A percentile compares a stretch with the other conserved stretches of the same genome.
Conservation (phyloP, 1,284 basidiomycete genomes). For the Thelephora terrestris region DNA sequence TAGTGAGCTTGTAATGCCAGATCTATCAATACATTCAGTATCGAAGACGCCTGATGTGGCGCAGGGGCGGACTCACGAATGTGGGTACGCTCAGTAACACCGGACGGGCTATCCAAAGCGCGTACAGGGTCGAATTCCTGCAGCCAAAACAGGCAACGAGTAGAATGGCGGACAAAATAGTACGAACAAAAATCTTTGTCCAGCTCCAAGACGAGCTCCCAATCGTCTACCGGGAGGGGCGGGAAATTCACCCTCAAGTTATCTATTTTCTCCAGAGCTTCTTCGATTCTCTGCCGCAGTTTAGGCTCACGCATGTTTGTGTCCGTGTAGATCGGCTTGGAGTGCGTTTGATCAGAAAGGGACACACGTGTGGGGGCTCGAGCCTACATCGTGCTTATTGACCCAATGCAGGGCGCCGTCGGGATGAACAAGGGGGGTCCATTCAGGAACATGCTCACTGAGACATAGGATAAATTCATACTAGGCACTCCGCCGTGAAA, state of each 20-base stretch:
- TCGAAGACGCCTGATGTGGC: not conserved
- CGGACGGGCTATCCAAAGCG: conserved; percentile 25
- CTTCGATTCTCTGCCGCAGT: not conserved
- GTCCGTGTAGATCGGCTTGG: conserved; percentile 19
- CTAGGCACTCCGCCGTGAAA: not conserved
- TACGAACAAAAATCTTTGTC: conserved; percentile 17
- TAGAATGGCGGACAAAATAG: conserved; percentile 17
- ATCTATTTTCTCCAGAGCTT: conserved; percentile 8
- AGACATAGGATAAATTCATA: not conserved
- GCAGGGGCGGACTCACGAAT: conserved; percentile 27
- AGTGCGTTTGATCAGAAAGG: not conserved
- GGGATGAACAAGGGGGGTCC: conserved; percentile 17
- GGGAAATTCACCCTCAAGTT: conserved; percentile 5
- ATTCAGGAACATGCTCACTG: conserved; percentile 14
- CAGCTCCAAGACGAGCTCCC: conserved; percentile 19
- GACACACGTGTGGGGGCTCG: not conserved
- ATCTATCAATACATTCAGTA: conserved; percentile 20
- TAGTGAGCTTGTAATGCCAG: conserved; percentile 41
- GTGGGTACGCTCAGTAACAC: conserved; percentile 28
- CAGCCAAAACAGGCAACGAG: conserved; percentile 20
- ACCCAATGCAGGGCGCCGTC: conserved; percentile 21
- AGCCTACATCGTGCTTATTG: conserved; percentile 13
- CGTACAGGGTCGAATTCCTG: conserved; percentile 16
- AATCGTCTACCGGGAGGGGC: not conserved
- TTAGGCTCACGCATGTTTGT: conserved; percentile 14